Base-by-base conservation (phyloP, 495 filamentous ascomycete genomes). In the Penicillium angulare region DNA sequence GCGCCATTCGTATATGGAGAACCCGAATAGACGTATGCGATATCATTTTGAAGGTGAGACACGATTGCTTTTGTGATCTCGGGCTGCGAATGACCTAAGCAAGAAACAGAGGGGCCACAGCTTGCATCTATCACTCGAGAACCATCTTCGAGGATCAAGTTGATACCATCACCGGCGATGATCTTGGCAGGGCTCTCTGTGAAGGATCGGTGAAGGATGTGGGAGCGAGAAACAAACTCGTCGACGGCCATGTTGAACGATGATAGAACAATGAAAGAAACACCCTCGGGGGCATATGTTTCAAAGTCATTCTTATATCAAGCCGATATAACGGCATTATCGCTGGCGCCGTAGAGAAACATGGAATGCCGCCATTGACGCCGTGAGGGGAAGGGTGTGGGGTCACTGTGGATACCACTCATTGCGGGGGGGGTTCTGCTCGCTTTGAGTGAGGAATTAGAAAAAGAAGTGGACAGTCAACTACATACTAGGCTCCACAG, bases 61-160 rank as follows among this genome's bases (percentile, higher is more conserved):
- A 27, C 22, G 33, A 53, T 56, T 7, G 59, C 55, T 15, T 53
- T 44, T 10, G 43, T 26, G 20, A 61, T 29, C 21, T 55, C 48
- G 1, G 45, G 41, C 20, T 58, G 47, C 26, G 44, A 52, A 35
- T 71, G 66, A 15, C 68, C 69, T 3, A 72, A 50, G 45, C 60
- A 67, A 2, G 64, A 47, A 5, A 71, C 68, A 1, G 65, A 59
- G 2, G 66, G 56, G n/a, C 67, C 67, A 17, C 66, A 56, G 47
- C 41, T 55, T 5, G 75, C 77, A 53, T 85, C 81, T 21, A 85
- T 68, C 35, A 86, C 70, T 41, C 58, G 68, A 4, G 71, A 71
- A 34, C 79, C 80, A 57, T 80, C 65, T 13, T 68, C 71, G 3
- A 83, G 48, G 48, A 47, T 52, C 9, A 67, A 45, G 27, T 35